Evolutionary conservation across 148 eudicot genomes (phyloP), one percentile per base, ranked within the genome.

Genomic region (Oxyria digyna): DNA sequence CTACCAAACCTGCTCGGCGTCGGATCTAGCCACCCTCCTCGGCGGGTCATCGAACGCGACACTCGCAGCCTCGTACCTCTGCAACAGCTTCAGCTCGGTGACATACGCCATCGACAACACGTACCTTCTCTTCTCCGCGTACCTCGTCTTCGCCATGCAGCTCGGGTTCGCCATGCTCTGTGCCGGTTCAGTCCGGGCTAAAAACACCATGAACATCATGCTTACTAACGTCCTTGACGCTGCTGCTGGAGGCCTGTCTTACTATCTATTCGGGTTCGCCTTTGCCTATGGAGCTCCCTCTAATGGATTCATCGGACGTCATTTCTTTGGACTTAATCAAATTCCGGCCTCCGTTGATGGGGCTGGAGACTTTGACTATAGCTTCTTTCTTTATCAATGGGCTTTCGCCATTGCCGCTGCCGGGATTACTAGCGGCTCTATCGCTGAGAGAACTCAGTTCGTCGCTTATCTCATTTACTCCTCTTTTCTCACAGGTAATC

Each of bases 151-250:
- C 50, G 79, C 84, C n/a, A 83, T 83, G 87, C 87, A 83, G 64
- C 77, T 83, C 31, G 87, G 87, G 41, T 83, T 83, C 57, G 87
- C 87, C 69, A 83, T 83, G 87, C 80, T 83, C 31, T 83, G 87
- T 70, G 87, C 87, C 8, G 87, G 87, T 67, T 83, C 87, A 37
- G 86, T 83, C 65, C 83, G 86, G 12, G 84, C 84, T 45, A 83
- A 83, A 66, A 83, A 81, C 76, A 80, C 84, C 38, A 80, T 83
- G 84, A 83, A 81, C 78, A 83, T 83, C 71, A 80, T 83, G 84
- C 82, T 83, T 50, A 83, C 84, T 64, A 83, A 83, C 70, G 87
- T 83, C 32, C 81, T 83, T n/a, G 87, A 83, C 75, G 84, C 84
- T 0, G 87, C 87, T 14, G 82, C 87, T 1, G 87, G 87, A 0